Base-by-base conservation (phyloP, 164 flowering plant species). In the Litsea cubeba region DNA sequence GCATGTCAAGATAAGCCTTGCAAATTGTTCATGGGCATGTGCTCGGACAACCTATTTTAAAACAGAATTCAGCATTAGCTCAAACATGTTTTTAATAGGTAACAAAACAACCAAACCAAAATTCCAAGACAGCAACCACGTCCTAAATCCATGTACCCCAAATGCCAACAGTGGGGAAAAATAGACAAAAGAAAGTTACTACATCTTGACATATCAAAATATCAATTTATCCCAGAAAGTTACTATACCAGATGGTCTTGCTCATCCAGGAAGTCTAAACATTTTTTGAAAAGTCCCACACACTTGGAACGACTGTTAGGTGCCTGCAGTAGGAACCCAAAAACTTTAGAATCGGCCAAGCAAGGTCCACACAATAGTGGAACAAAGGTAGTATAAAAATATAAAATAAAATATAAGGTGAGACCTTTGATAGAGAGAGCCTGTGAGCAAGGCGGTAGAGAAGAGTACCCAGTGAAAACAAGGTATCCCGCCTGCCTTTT, bases 11-110 rank as follows among this genome's bases (percentile, higher is more conserved):
- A 95, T 88, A 25, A 95, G 90, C 85, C 99, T 88, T 24, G 99
- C 98, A 84, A 88, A 93, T 82, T 95, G 98, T 78, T 95, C 99
- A 79, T 95, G 99, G 69, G 97, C 98, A 82, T 80, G 81, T 77
- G 99, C 99, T 66, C 97, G 96, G 18, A 91, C 88, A 72, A 91
- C 98, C 99, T 95, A 81, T 70, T 69, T 75, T 28, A 74, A 46
- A 50, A 71, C 30, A 24, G 78, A 54, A 28, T 58, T 50, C 26
- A 67, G 1, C n/a, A 14, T 54, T 18, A 54, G n/a, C 60, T 54
- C 46, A 40, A 40, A 40, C 46, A 40, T 40, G 46, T 7, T 40
- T 40, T 40, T 40, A 40, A 40, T 40, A 40, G 46, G 46, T 7
- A 40, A 40, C 11, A 40, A 8, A 40, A 7, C 46, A 0, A 40